phyloP scores from a whole-genome alignment of 2,329 filamentous ascomycete genomes.

The Verticillium dahliae region DNA sequence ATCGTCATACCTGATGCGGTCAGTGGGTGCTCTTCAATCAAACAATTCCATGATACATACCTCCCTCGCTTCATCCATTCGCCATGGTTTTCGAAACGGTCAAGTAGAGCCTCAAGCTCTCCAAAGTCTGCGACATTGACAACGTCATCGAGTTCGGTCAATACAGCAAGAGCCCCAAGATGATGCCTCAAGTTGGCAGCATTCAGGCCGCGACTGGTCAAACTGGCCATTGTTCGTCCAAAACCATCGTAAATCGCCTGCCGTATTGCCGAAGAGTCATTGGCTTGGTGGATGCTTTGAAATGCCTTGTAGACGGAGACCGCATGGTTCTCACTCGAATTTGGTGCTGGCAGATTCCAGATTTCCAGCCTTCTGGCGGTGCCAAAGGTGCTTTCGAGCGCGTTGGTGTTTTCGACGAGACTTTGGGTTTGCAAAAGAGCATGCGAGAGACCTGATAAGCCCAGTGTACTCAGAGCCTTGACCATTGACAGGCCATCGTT shows the following conservation, averaged over 20 bases:
- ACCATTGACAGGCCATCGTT: slow-evolving; percentile 65
- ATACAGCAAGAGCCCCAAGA: slow-evolving; percentile 58
- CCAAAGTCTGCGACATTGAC: slow-evolving; percentile 52
- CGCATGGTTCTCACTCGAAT: slow-evolving; percentile 52
- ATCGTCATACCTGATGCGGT: slow-evolving; percentile 58
- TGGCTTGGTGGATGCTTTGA: slow-evolving; percentile 67
- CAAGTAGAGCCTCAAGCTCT: slow-evolving; percentile 56
- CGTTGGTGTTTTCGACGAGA: slow-evolving; percentile 47
- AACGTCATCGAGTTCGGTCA: slow-evolving; percentile 78
- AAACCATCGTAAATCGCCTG: slow-evolving; percentile 58
- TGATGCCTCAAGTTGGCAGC: slow-evolving; percentile 46
- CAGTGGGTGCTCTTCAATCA: neutral
- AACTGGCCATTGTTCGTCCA: slow-evolving; percentile 49
- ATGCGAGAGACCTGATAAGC: slow-evolving; percentile 79
- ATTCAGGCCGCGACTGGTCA: slow-evolving; percentile 43
- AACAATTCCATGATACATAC: slow-evolving; percentile 39
- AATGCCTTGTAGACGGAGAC: slow-evolving; percentile 74
- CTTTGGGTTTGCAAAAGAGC: slow-evolving; percentile 65
- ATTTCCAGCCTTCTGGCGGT: slow-evolving; percentile 79
- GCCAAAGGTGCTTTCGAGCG: slow-evolving; percentile 66
- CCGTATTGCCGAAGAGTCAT: slow-evolving; percentile 45
- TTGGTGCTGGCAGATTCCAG: slow-evolving; percentile 81
- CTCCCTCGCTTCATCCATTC: slow-evolving; percentile 78
- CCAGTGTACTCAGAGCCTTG: slow-evolving; percentile 70
- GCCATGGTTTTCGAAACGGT: slow-evolving; percentile 57